Conservation (phyloP, 1,284 basidiomycete species). For the Volvariella volvacea region DNA sequence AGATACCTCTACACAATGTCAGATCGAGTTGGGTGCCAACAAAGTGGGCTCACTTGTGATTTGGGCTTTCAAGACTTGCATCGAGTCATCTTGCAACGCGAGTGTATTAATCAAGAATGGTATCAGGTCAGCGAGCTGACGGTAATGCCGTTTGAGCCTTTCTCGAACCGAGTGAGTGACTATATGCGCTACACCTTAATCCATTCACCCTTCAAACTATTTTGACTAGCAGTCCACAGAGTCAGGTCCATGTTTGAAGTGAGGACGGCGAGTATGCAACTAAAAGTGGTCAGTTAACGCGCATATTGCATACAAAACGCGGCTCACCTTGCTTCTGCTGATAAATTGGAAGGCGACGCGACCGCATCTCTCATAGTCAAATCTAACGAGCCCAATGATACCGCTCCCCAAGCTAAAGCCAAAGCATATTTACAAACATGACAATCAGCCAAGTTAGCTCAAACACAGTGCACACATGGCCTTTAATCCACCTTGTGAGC, state of each 20-base stretch:
- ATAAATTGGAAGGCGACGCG: slow-evolving; percentile 55
- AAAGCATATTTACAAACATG: too few species aligned
- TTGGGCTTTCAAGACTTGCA: slow-evolving; percentile 32
- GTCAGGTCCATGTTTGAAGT: slow-evolving; percentile 55
- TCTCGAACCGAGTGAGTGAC: too few species aligned
- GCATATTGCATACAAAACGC: not conserved
- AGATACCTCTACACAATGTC: slow-evolving; percentile 38
- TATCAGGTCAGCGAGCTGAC: slow-evolving; percentile 41
- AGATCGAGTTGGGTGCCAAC: too few species aligned
- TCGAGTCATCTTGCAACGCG: not conserved
- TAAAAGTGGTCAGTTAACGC: slow-evolving; percentile 16
- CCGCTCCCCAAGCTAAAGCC: slow-evolving; percentile 49
- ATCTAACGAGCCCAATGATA: slow-evolving; percentile 65
- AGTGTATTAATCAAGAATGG: slow-evolving; percentile 22
- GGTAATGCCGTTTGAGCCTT: slow-evolving; percentile 5
- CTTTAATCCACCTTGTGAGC: slow-evolving; percentile 47
- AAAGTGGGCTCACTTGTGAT: slow-evolving; percentile 28
- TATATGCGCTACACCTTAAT: too few species aligned
- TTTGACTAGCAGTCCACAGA: slow-evolving; percentile 46
- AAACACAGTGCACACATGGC: not conserved
- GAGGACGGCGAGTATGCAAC: slow-evolving; percentile 45
- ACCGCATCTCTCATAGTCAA: slow-evolving; percentile 47
- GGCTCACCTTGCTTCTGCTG: slow-evolving; percentile 38
- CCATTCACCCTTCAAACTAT: slow-evolving; percentile 56
- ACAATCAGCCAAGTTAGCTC: too few species aligned